Conservation (phyloP, 1,284 basidiomycete species). For the Cutaneotrichosporon sp. region DNA sequence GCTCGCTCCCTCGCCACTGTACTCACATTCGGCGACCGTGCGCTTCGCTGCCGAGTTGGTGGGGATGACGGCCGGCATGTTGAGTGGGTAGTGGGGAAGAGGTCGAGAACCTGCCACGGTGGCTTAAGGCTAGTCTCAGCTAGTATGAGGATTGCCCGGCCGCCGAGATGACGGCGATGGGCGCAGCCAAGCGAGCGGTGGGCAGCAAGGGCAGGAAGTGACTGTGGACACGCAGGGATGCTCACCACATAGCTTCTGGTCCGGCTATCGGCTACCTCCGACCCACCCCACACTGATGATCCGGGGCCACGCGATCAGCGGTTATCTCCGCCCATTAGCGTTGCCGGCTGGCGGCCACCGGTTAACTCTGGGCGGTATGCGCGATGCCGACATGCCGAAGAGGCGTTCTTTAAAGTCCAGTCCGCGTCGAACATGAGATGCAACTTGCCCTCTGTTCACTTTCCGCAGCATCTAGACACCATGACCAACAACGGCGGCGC, state of each 20-base stretch:
- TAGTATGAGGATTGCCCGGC: no score
- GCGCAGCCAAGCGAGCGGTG: no score
- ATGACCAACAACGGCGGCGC: conserved; percentile 19
- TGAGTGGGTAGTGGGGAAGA: no score
- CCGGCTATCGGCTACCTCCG: neutral
- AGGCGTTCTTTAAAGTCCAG: neutral
- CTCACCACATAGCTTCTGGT: no score
- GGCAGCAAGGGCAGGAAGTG: no score
- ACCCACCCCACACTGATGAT: neutral
- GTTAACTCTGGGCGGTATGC: neutral
- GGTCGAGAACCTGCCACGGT: no score
- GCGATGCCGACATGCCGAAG: neutral
- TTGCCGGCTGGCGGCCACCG: neutral
- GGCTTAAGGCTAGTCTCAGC: no score
- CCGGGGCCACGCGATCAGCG: neutral
- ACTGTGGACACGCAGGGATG: no score
- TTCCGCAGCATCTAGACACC: neutral
- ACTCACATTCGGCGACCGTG: conserved; percentile 9
- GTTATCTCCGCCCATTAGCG: neutral
- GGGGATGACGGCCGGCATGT: conserved; percentile 3
- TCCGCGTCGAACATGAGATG: no score
- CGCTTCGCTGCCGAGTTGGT: conserved; percentile 1
- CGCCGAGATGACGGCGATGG: no score
- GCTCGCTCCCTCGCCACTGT: no score
- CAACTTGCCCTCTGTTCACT: no score